A percentile compares a stretch with the other conserved stretches of the same genome.
Conservation (phyloP, 2,329 filamentous ascomycete species). For the Alternaria triticimaculans region DNA sequence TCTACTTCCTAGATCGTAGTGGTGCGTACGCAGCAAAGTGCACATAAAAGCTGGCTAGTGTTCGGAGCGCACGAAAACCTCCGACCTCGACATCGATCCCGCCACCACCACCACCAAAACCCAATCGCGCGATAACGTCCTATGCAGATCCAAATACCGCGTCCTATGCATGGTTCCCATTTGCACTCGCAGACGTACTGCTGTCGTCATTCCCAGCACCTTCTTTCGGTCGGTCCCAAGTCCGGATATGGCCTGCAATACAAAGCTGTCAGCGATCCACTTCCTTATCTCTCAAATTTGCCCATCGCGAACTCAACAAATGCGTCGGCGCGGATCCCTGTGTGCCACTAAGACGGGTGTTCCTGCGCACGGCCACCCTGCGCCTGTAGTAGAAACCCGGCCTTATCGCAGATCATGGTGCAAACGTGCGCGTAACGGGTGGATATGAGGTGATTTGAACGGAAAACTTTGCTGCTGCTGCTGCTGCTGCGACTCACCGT, state of each 20-base stretch:
- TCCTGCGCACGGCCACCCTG: slow-evolving; percentile 31
- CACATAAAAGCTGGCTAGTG: neutral
- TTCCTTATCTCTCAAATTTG: slow-evolving; percentile 19
- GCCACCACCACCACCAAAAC: neutral
- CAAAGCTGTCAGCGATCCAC: slow-evolving; percentile 26
- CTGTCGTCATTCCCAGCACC: slow-evolving; percentile 46
- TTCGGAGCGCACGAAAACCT: neutral
- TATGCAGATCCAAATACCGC: neutral
- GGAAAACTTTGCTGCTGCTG: slow-evolving; percentile 15
- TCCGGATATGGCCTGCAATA: slow-evolving; percentile 71
- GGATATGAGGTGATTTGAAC: slow-evolving; percentile 10
- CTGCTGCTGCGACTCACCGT: slow-evolving; percentile 66
- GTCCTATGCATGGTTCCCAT: slow-evolving; percentile 17
- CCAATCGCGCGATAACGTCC: neutral
- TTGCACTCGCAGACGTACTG: slow-evolving; percentile 33
- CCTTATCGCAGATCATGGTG: slow-evolving; percentile 28
- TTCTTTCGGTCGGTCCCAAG: slow-evolving; percentile 71
- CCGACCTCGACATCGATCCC: neutral
- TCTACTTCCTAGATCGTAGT: neutral
- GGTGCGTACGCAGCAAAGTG: neutral
- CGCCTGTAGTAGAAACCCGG: slow-evolving; percentile 22
- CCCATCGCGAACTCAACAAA: slow-evolving; percentile 23
- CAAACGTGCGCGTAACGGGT: slow-evolving; percentile 13
- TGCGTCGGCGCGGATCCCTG: slow-evolving; percentile 5
- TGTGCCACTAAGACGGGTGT: slow-evolving; percentile 24